Percentiles rank a stretch among this genome's conserved stretches.
These are phyloP conservation scores for Cyclocybe aegerita DNA, from an alignment of 768 basidiomycete species.

Conservation along the genomic window DNA sequence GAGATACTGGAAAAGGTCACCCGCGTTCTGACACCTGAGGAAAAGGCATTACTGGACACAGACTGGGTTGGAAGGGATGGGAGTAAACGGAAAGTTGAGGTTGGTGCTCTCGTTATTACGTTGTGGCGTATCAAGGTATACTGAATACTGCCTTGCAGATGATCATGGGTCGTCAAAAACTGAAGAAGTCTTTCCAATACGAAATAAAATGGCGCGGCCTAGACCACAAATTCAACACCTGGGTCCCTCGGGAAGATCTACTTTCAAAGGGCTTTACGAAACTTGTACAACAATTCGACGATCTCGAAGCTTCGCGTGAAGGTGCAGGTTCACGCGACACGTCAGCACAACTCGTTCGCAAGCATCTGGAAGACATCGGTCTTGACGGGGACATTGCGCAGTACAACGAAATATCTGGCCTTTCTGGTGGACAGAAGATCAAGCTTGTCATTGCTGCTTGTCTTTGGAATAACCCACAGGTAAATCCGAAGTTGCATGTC, in stretches of 20 bases:
- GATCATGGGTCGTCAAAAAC: slow-evolving; percentile 93
- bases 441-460: slow-evolving; percentile 94
- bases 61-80: slow-evolving; percentile 94
- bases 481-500: slow-evolving; percentile 27
- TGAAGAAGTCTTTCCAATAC: slow-evolving; percentile 94
- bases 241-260: slow-evolving; percentile 87
- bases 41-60: slow-evolving; percentile 72
- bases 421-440: slow-evolving; percentile 97
- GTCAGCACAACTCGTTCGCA: slow-evolving; percentile 74
- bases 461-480: slow-evolving; percentile 95
- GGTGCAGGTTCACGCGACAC: slow-evolving; percentile 93
- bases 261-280: slow-evolving; percentile 86
- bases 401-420: slow-evolving; percentile 93
- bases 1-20: slow-evolving; percentile 91
- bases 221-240: slow-evolving; percentile 87
- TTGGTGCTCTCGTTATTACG: slow-evolving; percentile 27
- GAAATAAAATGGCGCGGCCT: slow-evolving; percentile 86
- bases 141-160: slow-evolving; percentile 39
- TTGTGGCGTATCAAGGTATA: neutral
- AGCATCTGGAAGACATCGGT: slow-evolving; percentile 93
- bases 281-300: slow-evolving; percentile 91
- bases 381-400: slow-evolving; percentile 97
- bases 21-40: slow-evolving; percentile 86
- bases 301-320: slow-evolving; percentile 93
- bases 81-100: slow-evolving; percentile 88